Conservation (phyloP, 805 yeast species). For the Blastobotrys chiropterorum region DNA sequence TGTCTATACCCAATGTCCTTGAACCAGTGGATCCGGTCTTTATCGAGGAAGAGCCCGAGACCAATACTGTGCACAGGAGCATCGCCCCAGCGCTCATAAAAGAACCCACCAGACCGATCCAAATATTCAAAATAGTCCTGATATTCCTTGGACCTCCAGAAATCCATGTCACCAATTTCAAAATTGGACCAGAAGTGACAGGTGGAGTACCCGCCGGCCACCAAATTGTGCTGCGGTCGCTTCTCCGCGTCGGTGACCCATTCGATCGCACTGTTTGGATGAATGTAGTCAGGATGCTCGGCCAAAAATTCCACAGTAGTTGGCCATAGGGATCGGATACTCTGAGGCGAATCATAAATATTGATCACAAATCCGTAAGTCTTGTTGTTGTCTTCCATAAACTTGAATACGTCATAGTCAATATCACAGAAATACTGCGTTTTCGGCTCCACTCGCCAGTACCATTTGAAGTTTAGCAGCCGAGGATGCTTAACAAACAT, state of each 20-base stretch:
- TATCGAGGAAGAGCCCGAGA: conserved; percentile 64
- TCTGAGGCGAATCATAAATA: conserved; percentile 63
- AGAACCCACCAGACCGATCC: conserved; percentile 71
- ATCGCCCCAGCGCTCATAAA: conserved; percentile 91
- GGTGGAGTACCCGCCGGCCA: conserved; percentile 47
- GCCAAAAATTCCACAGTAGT: conserved; percentile 55
- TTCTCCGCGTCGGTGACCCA: conserved; percentile 48
- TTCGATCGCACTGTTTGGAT: conserved; percentile 46
- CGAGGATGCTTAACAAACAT: conserved; percentile 59
- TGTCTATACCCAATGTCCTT: conserved; percentile 82
- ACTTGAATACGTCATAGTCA: conserved; percentile 39
- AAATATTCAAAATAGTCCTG: conserved; percentile 54
- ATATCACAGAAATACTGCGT: conserved; percentile 64
- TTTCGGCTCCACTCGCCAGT: conserved; percentile 78
- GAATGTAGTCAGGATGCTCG: conserved; percentile 49
- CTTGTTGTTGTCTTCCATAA: conserved; percentile 50
- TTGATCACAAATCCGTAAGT: conserved; percentile 68
- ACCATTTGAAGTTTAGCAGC: conserved; percentile 55
- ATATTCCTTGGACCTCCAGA: conserved; percentile 65
- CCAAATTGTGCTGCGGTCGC: conserved; percentile 43
- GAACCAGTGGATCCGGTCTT: conserved; percentile 72
- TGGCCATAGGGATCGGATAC: conserved; percentile 62
- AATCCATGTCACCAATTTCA: conserved; percentile 81
- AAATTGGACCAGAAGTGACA: conserved; percentile 93
- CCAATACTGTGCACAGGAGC: conserved; percentile 86